Conservation (phyloP, 768 basidiomycete species). For the Baorangia bicolor region DNA sequence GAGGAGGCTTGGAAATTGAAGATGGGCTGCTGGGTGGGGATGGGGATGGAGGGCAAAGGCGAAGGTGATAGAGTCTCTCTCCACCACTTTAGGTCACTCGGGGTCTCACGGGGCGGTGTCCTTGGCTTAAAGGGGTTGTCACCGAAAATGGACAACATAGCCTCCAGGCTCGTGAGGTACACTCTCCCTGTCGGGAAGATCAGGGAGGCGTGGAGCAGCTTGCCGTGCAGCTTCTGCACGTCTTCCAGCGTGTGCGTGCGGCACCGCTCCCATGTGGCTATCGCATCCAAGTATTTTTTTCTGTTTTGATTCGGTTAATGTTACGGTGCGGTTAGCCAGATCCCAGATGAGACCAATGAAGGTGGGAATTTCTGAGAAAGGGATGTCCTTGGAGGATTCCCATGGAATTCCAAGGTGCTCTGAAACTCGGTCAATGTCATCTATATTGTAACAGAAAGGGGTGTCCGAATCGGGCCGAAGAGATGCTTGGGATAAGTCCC, state of each 20-base stretch:
- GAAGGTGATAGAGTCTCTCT: too few species aligned
- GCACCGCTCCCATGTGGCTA: too few species aligned
- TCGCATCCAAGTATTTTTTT: too few species aligned
- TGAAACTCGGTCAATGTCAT: slow-evolving; percentile 1
- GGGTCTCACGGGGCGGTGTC: not conserved
- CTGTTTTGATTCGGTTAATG: too few species aligned
- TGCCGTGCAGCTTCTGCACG: slow-evolving; percentile 1
- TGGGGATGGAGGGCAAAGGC: not conserved
- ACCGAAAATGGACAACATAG: not conserved
- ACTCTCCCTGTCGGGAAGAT: slow-evolving; percentile 35
- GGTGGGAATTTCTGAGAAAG: not conserved
- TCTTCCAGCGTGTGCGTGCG: not conserved
- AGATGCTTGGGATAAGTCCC: too few species aligned
- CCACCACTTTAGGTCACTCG: not conserved
- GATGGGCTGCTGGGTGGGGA: slow-evolving; percentile 9
- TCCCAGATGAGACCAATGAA: slow-evolving; percentile 37
- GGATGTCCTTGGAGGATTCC: too few species aligned
- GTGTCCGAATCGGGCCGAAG: too few species aligned
- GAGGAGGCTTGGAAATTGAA: slow-evolving; percentile 7
- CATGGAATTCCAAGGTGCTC: not conserved
- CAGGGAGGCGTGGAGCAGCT: slow-evolving; percentile 9
- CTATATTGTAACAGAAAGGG: not conserved
- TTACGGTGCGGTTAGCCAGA: too few species aligned
- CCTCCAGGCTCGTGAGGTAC: slow-evolving; percentile 33
- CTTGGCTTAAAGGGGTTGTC: slow-evolving; percentile 34